Base-by-base conservation (phyloP, 75 land plant species). In the Pseudotsuga menziesii region DNA sequence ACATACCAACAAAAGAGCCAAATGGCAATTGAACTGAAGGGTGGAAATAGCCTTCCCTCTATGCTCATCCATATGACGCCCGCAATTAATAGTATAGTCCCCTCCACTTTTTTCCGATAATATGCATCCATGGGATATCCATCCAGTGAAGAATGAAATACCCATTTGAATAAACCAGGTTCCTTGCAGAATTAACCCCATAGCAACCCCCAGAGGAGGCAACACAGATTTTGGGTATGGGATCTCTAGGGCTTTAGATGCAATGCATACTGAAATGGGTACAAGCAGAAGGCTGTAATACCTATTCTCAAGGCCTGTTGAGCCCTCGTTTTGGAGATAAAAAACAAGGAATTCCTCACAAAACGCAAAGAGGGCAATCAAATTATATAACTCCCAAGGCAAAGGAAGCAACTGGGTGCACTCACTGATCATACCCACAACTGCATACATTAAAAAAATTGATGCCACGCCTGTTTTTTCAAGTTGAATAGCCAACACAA, bases 151-250 rank as follows among this genome's bases (percentile, higher is more conserved):
- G 78, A 94, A 81, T 12, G 95, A 94, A 44, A 91, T 71, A 0
- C 86, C 98, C 91, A 97, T 97, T 80, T 97, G 99, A 26, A 97
- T 0, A 59, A 94, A 76, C 99, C 99, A 97, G 25, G 93, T 88
- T 54, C 99, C 99, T 54, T 97, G 99, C 76, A 91, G 77, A 59
- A 90, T 78, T 32, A 97, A 76, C 27, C 91, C 93, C 54, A 78
- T 57, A 60, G 84, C 90, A 2, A 88, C 85, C 1, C 62, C 88
- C 58, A 97, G 36, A 52, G 84, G 80, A 0, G 94, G 85, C 67
- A 61, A 72, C 8, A 7, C 69, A 14, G 91, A 78, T 12, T 55
- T 57, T 0, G 95, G 89, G 39, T 79, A 81, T 3, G 80, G 79
- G 78, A 94, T 81, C 22, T 78, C 90, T n/a, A 86, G 61, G 32